Evolutionary conservation across 2,329 filamentous ascomycete genomes (phyloP), one percentile per base, ranked within the genome.

Genomic region (Aspergillus sp.): DNA sequence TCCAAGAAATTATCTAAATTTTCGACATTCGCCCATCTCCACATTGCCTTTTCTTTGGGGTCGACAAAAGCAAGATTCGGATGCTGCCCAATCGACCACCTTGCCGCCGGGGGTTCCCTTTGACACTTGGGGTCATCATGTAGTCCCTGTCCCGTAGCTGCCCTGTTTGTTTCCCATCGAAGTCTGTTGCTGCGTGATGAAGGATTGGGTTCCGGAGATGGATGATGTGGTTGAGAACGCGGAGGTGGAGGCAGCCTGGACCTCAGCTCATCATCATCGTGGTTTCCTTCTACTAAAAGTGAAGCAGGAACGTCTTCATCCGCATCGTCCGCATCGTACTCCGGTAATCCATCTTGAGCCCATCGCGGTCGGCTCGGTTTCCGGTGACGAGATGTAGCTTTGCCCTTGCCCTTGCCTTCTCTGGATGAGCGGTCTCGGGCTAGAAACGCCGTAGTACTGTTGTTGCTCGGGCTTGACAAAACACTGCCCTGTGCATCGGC

Each of bases 21-120:
- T 33, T 87, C 82, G 49, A 93, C 88, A 61, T 95, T 95, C 47
- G 88, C 88, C 87, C 90, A 96, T 68, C 88, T 81, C 85, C 89
- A 96, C 74, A 95, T 81, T 3, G 90, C 90, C 66, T 84, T 86
- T 62, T 91, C 86, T 66, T 83, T 83, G 1, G 82, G 80, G 58
- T 81, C 79, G 23, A 76, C 71, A 45, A 72, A 64, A 15, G 66
- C 65, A 38, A 74, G 54, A 22, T 62, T 66, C 1, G 65, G 58
- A 22, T 65, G 58, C 44, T 59, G 62, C 15, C 60, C 60, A 4
- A 56, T 49, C 15, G 62, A 55, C 54, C 60, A 65, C 38, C 58
- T 55, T 30, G 52, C 48, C 33, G 54, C 50, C 10, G 60, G 55
- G 23, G 53, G 53, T 19, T 47, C 54, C 17, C 44, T 50, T 30